These are phyloP conservation scores for Hirschfeldia incana DNA, from an alignment of 345 rosid genomes.

Conservation along the genomic window DNA sequence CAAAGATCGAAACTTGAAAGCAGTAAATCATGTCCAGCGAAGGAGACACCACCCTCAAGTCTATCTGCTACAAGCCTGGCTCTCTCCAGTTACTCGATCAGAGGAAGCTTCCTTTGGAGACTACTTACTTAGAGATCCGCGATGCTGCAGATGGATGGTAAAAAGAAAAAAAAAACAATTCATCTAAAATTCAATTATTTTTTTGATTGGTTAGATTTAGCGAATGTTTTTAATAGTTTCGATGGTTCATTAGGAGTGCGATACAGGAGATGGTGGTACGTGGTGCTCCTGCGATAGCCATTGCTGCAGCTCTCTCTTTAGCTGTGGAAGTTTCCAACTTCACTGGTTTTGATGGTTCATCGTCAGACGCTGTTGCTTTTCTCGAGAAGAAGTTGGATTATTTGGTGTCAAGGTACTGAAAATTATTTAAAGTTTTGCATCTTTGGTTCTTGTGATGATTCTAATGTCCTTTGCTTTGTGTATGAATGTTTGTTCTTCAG, in stretches of 20 bases:
- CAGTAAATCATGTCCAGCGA: constrained; percentile 25
- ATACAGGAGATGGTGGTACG: constrained; percentile 96
- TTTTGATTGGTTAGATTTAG: neutral
- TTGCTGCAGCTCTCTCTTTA: constrained; percentile 87
- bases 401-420: constrained; percentile 68
- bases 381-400: constrained; percentile 61
- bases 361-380: constrained; percentile 57
- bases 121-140: constrained; percentile 58
- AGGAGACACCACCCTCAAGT: constrained; percentile 40
- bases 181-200: neutral
- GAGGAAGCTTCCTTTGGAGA: constrained; percentile 90
- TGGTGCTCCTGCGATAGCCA: constrained; percentile 98
- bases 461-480: neutral
- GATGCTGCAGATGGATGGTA: constrained; percentile 85
- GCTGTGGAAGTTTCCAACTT: constrained; percentile 81
- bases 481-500: constrained; percentile 45
- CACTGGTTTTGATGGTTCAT: constrained; percentile 53
- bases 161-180: neutral
- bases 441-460: constrained; percentile 12
- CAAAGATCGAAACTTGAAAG: constrained; percentile 7
- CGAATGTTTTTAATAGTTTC: neutral
- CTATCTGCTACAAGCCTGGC: constrained; percentile 44
- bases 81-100: constrained; percentile 42
- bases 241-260: constrained; percentile 56
- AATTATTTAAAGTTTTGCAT: neutral